Percentiles rank a stretch among this genome's conserved stretches.
phyloP scores from a whole-genome alignment of 352 stramenopile species.

The Phytophthora citricola region DNA sequence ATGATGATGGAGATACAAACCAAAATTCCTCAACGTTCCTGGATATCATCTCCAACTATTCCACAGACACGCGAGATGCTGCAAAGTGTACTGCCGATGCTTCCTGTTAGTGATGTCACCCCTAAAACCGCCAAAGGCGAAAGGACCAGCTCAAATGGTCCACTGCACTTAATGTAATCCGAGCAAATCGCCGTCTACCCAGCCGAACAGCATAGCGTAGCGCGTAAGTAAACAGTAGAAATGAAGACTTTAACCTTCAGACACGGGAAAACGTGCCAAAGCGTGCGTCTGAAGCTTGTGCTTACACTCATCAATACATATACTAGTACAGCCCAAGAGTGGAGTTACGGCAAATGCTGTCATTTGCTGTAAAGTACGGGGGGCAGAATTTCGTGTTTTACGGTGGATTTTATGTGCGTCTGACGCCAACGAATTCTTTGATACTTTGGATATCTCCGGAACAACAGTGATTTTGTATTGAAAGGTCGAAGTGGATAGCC shows the following conservation, averaged over 20 bases:
- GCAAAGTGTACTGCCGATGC: neutral
- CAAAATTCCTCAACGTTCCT: neutral
- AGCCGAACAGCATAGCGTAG: neutral
- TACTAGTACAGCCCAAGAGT: no score
- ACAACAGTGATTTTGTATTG: no score
- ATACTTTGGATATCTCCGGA: neutral
- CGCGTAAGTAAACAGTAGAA: neutral
- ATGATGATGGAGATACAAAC: constrained; percentile 8
- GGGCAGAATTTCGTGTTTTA: neutral
- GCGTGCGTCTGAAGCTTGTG: neutral
- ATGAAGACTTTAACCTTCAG: neutral
- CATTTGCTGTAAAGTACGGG: no score
- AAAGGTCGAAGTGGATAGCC: no score
- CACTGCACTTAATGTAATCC: neutral
- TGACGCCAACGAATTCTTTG: neutral
- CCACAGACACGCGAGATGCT: neutral
- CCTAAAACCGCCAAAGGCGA: constrained; percentile 1
- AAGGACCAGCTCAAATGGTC: constrained; percentile 12
- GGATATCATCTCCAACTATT: neutral
- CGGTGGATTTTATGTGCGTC: neutral
- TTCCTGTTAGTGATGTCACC: neutral
- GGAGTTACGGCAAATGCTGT: no score
- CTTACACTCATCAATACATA: neutral
- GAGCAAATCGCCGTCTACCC: neutral
- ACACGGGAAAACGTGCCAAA: no score